Conservation (phyloP, 805 yeast genomes). For the Cyberlindnera maritima region DNA sequence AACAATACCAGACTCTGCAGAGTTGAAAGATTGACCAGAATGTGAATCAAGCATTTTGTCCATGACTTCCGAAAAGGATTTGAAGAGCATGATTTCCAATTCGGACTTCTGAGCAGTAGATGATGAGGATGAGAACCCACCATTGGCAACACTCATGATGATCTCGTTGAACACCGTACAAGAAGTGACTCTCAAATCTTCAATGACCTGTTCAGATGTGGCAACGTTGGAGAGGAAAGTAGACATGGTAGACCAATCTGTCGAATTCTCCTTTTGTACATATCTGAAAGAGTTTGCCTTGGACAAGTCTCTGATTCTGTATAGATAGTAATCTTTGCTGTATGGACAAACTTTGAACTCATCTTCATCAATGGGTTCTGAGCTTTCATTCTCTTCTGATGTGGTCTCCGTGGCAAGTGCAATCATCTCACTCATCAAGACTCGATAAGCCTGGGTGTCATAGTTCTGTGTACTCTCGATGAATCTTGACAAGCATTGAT, state of each 20-base stretch:
- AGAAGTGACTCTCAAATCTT: constrained; percentile 46
- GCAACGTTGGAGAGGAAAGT: constrained; percentile 45
- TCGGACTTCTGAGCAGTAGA: constrained; percentile 8
- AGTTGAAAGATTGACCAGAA: constrained; percentile 35
- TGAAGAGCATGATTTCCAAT: constrained; percentile 49
- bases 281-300: constrained; percentile 52
- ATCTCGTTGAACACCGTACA: constrained; percentile 52
- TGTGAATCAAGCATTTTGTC: constrained; percentile 36
- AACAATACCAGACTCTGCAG: constrained; percentile 67
- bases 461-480: constrained; percentile 60
- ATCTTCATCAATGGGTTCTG: constrained; percentile 25
- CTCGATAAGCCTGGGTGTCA: constrained; percentile 46
- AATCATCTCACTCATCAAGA: constrained; percentile 46
- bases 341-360: constrained; percentile 41
- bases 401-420: constrained; percentile 35
- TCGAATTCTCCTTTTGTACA: constrained; percentile 35
- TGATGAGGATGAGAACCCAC: constrained; percentile 14
- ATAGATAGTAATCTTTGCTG: constrained; percentile 54
- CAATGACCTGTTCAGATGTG: constrained; percentile 39
- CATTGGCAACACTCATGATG: constrained; percentile 33
- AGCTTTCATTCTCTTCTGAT: constrained; percentile 10
- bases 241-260: constrained; percentile 48
- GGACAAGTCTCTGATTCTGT: constrained; percentile 50
- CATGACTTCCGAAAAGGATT: constrained; percentile 46
- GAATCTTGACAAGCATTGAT: constrained; percentile 55